Base-by-base conservation (phyloP, 768 basidiomycete species). In the Leucosporidium creatinivorum region DNA sequence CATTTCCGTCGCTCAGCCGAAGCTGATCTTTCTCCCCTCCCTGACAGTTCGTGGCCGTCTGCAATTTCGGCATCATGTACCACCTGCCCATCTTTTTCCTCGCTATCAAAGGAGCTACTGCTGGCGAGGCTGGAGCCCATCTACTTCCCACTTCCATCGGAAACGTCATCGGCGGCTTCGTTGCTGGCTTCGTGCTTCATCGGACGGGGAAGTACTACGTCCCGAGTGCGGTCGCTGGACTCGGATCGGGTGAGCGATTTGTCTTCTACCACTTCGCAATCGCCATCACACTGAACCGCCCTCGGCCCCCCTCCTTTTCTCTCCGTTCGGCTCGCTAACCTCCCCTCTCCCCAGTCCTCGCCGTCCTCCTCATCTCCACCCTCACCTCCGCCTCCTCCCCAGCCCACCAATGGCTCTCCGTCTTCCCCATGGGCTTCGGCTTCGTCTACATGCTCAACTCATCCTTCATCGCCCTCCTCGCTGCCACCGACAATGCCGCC, bases 21-120 rank as follows among this genome's bases (percentile, higher is more conserved):
- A 91, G 76, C 82, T 89, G 31, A 93, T 93, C 9, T 77, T 94
- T 84, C 93, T 89, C 13, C 39, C 2, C 39, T 44, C 39, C 33
- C n/a, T 5, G 33, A 36, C 39, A 44, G 39, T 56, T 30, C 23
- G 58, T 66, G 15, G 65, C 65, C 17, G 39, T 66, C 23, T 54
- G 51, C 58, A 66, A 66, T n/a, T 66, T 66, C 23, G 58, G 65
- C 28, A 31, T 59, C 19, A 60, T 66, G 65, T 66, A 60, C 30
- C 6, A 36, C 23, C 31, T 60, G 4, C 65, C 65, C 4, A 31
- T 60, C 51, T 60, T 30, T 15, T 66, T 66, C 52, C 44, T 66
- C 21, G 51, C 55, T 6, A 8, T 54, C 23, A 52, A 49, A 4
- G 44, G 30, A 21, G 19, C n/a, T 6, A 49, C 59, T 3, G 65